Conservation (phyloP, 2,329 filamentous ascomycete genomes). For the Apiospora koreana region DNA sequence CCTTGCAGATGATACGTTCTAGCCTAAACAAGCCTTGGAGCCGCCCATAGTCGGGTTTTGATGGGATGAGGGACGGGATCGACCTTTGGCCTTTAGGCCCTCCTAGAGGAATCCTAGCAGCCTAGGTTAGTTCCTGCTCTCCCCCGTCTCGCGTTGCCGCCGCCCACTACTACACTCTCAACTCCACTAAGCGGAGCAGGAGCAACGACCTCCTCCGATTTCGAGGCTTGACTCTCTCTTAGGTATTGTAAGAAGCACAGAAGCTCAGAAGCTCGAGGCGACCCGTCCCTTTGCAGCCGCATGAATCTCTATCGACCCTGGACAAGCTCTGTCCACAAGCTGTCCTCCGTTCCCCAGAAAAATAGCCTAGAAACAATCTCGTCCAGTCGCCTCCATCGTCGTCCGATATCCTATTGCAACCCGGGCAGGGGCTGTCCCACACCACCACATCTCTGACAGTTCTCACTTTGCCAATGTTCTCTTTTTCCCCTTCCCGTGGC, state of each 20-base stretch:
- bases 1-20: not conserved
- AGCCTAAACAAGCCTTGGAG: not conserved
- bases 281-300: not conserved
- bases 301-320: not conserved
- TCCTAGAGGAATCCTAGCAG: no score
- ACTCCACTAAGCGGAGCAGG: not conserved
- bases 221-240: not conserved
- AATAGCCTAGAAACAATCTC: not conserved
- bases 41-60: not conserved
- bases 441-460: constrained; percentile 17
- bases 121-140: no score
- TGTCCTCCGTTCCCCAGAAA: not conserved
- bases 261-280: not conserved
- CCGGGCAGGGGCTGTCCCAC: constrained; percentile 10
- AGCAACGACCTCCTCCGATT: not conserved
- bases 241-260: no score
- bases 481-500: not conserved
- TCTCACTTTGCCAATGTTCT: constrained; percentile 7
- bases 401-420: constrained; percentile 13
- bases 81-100: not conserved
- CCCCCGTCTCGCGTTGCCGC: constrained; percentile 4
- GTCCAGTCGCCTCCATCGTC: constrained; percentile 16
- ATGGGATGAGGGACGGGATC: not conserved
- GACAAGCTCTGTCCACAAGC: not conserved
- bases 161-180: not conserved